phyloP scores from a whole-genome alignment of 202 grass and related monocot species.

The Brachypodium distachyon region DNA sequence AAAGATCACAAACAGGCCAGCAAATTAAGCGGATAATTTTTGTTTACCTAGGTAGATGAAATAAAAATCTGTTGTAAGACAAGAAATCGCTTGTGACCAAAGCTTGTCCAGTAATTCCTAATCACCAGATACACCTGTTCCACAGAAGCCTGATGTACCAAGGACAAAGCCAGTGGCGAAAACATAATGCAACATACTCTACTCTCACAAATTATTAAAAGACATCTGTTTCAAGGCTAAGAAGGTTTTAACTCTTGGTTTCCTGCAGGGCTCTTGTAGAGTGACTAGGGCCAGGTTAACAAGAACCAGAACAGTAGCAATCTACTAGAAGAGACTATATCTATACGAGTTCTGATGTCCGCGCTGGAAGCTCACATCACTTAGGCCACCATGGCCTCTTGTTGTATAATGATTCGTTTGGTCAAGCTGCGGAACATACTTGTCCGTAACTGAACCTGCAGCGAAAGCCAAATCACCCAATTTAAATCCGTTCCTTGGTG shows the following conservation, averaged over 20 bases:
- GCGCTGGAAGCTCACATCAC: not conserved
- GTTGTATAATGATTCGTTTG: constrained; percentile 24
- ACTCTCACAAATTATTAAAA: not conserved
- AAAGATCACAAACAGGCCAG: not conserved
- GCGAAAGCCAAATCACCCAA: not conserved
- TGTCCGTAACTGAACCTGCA: constrained; percentile 30
- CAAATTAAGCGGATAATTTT: not conserved
- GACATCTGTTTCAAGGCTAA: not conserved
- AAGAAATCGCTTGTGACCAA: not conserved
- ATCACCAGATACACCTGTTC: not conserved
- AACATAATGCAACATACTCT: not conserved
- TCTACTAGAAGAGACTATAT: not conserved
- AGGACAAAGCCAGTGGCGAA: not conserved
- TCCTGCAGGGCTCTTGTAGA: not conserved
- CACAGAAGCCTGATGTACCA: not conserved
- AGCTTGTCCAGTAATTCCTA: not conserved
- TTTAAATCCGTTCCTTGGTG: not conserved
- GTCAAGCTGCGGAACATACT: constrained; percentile 33
- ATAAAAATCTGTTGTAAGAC: not conserved
- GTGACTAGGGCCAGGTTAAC: not conserved
- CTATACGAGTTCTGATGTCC: not conserved
- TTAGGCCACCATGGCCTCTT: not conserved
- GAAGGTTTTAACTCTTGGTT: not conserved
- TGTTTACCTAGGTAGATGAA: not conserved
- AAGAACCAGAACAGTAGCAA: not conserved